A percentile compares a stretch with the other conserved stretches of the same genome.
phyloP scores from a whole-genome alignment of 768 basidiomycete genomes.

The Termitomyces eurrhizus region DNA sequence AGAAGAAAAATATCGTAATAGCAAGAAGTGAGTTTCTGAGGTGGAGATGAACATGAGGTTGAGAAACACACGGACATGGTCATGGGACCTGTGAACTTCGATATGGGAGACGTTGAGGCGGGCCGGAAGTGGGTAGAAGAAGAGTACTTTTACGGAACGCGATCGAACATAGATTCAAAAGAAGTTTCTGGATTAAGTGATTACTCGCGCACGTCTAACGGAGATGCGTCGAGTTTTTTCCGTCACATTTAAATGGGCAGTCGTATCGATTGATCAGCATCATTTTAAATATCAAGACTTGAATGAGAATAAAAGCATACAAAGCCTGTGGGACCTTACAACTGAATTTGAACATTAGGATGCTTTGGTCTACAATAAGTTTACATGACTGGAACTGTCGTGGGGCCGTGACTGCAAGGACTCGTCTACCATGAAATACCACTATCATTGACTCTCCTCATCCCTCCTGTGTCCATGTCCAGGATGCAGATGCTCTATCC shows the following conservation, averaged over 20 bases:
- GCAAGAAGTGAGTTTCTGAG: background rate
- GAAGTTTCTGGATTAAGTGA: background rate
- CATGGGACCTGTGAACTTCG: background rate
- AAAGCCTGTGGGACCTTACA: too few species aligned
- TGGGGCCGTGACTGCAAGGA: too few species aligned
- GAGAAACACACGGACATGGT: background rate
- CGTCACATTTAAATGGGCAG: background rate
- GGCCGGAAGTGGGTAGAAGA: background rate
- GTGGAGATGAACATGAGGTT: background rate
- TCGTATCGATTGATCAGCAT: background rate
- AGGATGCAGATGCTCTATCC: background rate
- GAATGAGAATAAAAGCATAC: background rate
- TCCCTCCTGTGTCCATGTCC: background rate
- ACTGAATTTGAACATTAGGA: too few species aligned
- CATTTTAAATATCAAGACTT: background rate
- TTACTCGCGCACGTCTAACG: background rate
- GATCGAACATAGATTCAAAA: background rate
- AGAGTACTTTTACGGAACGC: background rate
- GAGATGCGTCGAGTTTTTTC: background rate
- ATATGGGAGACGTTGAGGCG: background rate
- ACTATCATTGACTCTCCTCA: background rate
- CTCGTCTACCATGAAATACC: background rate
- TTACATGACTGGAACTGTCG: background rate
- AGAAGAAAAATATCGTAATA: background rate
- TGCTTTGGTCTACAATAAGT: too few species aligned